These are phyloP conservation scores for Huntiella bhutanensis DNA, from an alignment of 2,329 filamentous ascomycete species.

Conservation along the genomic window DNA sequence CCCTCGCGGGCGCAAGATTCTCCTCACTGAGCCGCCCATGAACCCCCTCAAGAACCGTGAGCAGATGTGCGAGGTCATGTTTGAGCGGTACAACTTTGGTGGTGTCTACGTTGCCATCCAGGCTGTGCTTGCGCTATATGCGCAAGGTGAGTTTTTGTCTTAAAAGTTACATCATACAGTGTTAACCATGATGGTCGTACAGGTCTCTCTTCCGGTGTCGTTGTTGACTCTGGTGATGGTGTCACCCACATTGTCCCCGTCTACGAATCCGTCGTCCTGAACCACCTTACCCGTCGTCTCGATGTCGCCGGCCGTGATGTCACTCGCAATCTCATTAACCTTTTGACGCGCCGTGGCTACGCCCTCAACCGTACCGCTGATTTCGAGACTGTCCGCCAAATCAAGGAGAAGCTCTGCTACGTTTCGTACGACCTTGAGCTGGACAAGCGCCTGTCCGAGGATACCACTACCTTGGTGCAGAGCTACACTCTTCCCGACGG, in stretches of 20 bases:
- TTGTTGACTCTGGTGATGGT: conserved; percentile 94
- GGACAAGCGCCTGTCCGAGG: conserved; percentile 88
- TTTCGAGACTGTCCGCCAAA: conserved; percentile 96
- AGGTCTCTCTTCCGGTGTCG: conserved; percentile 84
- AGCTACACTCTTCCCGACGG: conserved; percentile 95
- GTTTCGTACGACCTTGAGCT: conserved; percentile 95
- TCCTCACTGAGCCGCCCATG: conserved; percentile 93
- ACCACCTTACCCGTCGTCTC: conserved; percentile 82
- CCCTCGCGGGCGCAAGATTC: conserved; percentile 81
- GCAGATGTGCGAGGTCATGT: conserved; percentile 98
- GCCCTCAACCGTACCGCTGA: conserved; percentile 95
- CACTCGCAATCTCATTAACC: conserved; percentile 91
- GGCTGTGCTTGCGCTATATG: conserved; percentile 86
- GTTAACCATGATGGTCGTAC: neutral
- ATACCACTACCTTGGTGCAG: conserved; percentile 92
- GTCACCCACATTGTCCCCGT: conserved; percentile 98
- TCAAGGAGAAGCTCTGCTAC: conserved; percentile 99
- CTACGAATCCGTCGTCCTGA: conserved; percentile 93
- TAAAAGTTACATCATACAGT: neutral
- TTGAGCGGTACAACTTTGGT: conserved; percentile 88
- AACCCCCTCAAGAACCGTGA: conserved; percentile 94
- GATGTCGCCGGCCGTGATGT: conserved; percentile 95
- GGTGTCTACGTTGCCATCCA: conserved; percentile 97
- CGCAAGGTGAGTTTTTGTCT: conserved; percentile 48
- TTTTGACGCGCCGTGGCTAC: conserved; percentile 84